Evolutionary conservation across 2,329 filamentous ascomycete species (phyloP).

Genomic region (Fusarium chuoi): DNA sequence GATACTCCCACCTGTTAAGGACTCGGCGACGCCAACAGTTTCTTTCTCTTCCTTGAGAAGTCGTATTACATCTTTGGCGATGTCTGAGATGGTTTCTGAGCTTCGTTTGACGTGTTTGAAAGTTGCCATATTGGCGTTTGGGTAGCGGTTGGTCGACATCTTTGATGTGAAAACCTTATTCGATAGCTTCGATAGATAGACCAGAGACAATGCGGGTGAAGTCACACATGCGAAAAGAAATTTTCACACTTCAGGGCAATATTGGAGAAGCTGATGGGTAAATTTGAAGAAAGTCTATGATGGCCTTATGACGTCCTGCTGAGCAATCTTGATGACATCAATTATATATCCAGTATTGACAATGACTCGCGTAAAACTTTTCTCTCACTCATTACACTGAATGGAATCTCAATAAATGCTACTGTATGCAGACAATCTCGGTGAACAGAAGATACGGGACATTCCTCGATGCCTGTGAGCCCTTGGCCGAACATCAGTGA

Average conservation of each 20-base stretch:
- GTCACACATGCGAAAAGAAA: neutral
- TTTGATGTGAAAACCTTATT: neutral
- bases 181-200: neutral
- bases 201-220: too few species aligned
- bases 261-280: neutral
- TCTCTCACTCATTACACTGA: neutral
- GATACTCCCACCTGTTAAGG: conserved; percentile 47
- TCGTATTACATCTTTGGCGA: conserved; percentile 26
- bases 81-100: conserved; percentile 20
- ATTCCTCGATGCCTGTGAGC: neutral
- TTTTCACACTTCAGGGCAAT: rapidly evolving
- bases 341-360: neutral
- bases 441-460: neutral
- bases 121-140: neutral
- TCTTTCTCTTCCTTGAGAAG: conserved; percentile 35
- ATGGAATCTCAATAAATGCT: too few species aligned
- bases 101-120: neutral
- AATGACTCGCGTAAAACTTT: neutral
- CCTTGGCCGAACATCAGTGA: neutral
- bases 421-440: rapidly evolving
- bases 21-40: conserved; percentile 47
- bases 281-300: neutral
- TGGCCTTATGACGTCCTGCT: neutral
- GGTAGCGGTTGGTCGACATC: neutral
- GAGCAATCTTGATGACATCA: neutral